Evolutionary conservation across 306 rosid genomes (phyloP), one percentile per base, ranked within the genome.

Genomic region (Castanea mollissima): DNA sequence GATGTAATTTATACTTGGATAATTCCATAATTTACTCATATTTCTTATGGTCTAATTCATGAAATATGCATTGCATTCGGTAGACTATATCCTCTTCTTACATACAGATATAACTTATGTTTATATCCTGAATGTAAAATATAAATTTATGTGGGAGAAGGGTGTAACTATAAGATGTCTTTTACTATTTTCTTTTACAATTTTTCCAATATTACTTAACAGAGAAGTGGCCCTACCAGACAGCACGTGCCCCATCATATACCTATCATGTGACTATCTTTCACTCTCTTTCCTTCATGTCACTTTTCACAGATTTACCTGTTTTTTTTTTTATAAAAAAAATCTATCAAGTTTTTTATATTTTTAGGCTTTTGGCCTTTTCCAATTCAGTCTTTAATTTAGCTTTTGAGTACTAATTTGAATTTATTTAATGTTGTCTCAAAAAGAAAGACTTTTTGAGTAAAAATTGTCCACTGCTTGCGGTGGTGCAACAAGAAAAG

Each of bases 221-320:
- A 11, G 69, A 15, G 69, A 85, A 71, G 41, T 81, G 83, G 14
- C 58, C 65, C 38, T n/a, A 69, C 63, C 77, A 74, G 71, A 11
- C 58, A 63, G 87, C 92, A 90, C 91, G 94, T 90, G 92, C 89
- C 77, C 19, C 71, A 72, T 82, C 25, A 69, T 62, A 60, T 64
- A 63, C 81, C 62, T 74, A 55, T 87, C 96, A 89, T 85, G 90
- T 87, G 90, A 89, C 60, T 5, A 4, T 35, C 23, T 76, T 83
- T 73, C 64, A 76, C 91, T 54, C 89, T 81, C 76, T 41, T 69
- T 51, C 62, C 31, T 51, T 59, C 38, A 49, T 64, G 13, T 29
- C 46, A 13, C 80, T 58, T 59, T 72, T 73, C 54, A 44, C 12
- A 38, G 31, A 35, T 27, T 80, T 65, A 65, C 16, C 70, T 56